Evolutionary conservation across 768 basidiomycete species (phyloP), one percentile per base, ranked within the genome.

Genomic region (Pisolithus orientalis): DNA sequence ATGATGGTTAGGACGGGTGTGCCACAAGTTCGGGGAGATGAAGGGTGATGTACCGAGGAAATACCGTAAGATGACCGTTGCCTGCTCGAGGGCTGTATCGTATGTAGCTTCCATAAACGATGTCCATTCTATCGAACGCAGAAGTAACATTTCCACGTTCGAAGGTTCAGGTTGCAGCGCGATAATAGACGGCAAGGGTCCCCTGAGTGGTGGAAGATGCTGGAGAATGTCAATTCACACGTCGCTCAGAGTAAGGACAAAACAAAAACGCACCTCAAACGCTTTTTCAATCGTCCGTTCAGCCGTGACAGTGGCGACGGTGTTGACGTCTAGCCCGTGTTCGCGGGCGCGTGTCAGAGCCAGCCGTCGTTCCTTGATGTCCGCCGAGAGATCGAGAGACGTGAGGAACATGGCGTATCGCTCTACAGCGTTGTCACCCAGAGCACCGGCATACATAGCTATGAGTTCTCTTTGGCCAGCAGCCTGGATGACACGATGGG

Each of bases 121-220:
- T 48, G 94, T 88, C 95, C 95, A 99, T 62, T 98, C 94, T 46
- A 97, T 85, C 0, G 90, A 89, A 17, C 94, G 82, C 29, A 95
- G 75, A 7, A 98, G 73, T 45, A 88, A 65, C 55, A 70, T 62
- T 62, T 92, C 87, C 0, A 69, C 67, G 14, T 83, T 80, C 1
- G 75, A 79, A 0, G 85, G 75, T 0, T 77, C 73, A 9, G 75
- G 73, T 56, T 84, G 85, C 39, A 79, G 59, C 2, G 74, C 70
- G 44, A 82, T 77, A n/a, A 84, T 72, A 1, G 79, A 80, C 0
- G 87, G 84, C 25, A 87, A 69, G 0, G 78, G 73, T 3, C 82
- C 83, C 40, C 76, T 80, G 21, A 79, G 58, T 5, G 64, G 70
- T 2, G 80, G 82, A 4, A 87, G 69, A 42, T 75, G 60, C 82